Evolutionary conservation across 192 early-diverging fungal species (phyloP).

Genomic region (Coemansia erecta): DNA sequence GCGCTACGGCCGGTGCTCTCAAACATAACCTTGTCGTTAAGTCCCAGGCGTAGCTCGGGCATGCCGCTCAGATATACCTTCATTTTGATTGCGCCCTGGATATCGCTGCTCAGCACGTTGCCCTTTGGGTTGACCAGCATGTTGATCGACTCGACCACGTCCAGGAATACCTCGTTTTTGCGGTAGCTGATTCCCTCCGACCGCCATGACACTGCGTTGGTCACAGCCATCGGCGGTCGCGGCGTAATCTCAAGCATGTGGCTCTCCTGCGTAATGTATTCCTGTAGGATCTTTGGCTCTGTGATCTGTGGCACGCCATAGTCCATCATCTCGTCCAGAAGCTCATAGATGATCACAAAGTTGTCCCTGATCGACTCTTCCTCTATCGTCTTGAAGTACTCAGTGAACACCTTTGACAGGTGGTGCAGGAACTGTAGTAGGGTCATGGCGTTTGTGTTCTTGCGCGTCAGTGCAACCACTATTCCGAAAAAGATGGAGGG

Average conservation of each 20-base stretch:
- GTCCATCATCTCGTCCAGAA: slow-evolving; percentile 93
- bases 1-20: slow-evolving; percentile 78
- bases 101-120: slow-evolving; percentile 64
- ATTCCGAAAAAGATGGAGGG: slow-evolving; percentile 15
- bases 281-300: slow-evolving; percentile 83
- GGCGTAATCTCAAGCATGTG: slow-evolving; percentile 90
- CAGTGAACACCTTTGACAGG: slow-evolving; percentile 85
- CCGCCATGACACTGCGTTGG: slow-evolving; percentile 69
- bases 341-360: slow-evolving; percentile 88
- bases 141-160: slow-evolving; percentile 75
- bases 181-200: slow-evolving; percentile 69
- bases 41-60: slow-evolving; percentile 79
- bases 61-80: slow-evolving; percentile 82
- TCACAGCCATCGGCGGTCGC: slow-evolving; percentile 84
- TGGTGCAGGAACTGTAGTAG: slow-evolving; percentile 95
- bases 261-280: slow-evolving; percentile 97
- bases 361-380: slow-evolving; percentile 90
- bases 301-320: slow-evolving; percentile 88
- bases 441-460: slow-evolving; percentile 96
- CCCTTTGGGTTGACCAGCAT: slow-evolving; percentile 66
- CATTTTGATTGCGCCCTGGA: slow-evolving; percentile 83
- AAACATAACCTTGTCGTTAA: slow-evolving; percentile 92
- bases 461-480: slow-evolving; percentile 91
- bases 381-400: slow-evolving; percentile 89
- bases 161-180: slow-evolving; percentile 76